Conservation (phyloP, 106 monocot genomes). For the Dioscorea zingiberensis region DNA sequence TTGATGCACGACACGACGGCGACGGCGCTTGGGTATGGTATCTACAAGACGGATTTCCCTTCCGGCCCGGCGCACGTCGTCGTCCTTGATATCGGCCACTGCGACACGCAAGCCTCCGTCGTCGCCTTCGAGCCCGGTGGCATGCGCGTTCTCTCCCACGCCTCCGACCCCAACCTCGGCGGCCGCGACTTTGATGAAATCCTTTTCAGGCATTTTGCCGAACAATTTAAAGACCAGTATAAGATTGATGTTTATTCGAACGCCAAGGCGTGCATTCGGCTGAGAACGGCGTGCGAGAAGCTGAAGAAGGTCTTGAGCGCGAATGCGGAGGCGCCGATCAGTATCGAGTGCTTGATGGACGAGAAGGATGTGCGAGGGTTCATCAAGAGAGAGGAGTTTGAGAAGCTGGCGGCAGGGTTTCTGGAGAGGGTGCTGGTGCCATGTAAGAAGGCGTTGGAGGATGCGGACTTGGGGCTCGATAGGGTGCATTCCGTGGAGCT, state of each 20-base stretch:
- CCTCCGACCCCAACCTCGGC: slow-evolving; percentile 56
- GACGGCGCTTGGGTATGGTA: slow-evolving; percentile 73
- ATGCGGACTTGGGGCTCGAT: slow-evolving; percentile 35
- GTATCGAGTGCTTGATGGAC: slow-evolving; percentile 95
- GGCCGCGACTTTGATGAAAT: slow-evolving; percentile 92
- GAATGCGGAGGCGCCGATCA: slow-evolving; percentile 58
- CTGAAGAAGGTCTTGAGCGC: slow-evolving; percentile 91
- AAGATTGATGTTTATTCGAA: slow-evolving; percentile 60
- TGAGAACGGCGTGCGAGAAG: slow-evolving; percentile 76
- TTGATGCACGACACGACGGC: slow-evolving; percentile 77
- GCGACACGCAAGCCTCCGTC: slow-evolving; percentile 70
- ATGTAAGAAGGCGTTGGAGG: slow-evolving; percentile 48
- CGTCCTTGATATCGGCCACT: slow-evolving; percentile 84
- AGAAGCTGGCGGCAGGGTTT: slow-evolving; percentile 57
- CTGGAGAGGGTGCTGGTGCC: slow-evolving; percentile 57
- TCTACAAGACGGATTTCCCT: slow-evolving; percentile 48
- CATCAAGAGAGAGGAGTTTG: slow-evolving; percentile 87
- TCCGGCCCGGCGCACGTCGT: slow-evolving; percentile 18
- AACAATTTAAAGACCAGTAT: slow-evolving; percentile 56
- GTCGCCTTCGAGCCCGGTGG: slow-evolving; percentile 36
- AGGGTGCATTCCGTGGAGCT: slow-evolving; percentile 71
- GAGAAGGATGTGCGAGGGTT: slow-evolving; percentile 89
- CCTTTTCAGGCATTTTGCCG: slow-evolving; percentile 54
- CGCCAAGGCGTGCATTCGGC: slow-evolving; percentile 45
- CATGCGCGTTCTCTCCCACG: slow-evolving; percentile 66